Base-by-base conservation (phyloP, 345 rosid genomes). In the Brassica juncea region DNA sequence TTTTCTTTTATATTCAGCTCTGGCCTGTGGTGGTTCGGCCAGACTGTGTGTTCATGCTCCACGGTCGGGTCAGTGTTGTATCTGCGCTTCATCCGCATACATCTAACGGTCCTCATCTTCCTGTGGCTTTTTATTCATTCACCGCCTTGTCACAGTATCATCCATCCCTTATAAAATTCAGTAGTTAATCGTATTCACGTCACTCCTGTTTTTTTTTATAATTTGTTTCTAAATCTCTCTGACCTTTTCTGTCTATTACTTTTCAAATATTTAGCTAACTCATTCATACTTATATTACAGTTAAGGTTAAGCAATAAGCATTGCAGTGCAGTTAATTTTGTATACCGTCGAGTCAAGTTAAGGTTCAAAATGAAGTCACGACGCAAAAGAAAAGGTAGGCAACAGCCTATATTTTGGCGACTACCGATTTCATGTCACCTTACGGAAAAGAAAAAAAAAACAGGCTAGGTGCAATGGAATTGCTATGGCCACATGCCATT, bases 381-480 rank as follows among this genome's bases (percentile, higher is more conserved):
- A 42, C 2, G n/a, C 4, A 23, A 23, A 9, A 23, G 21, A 57
- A 39, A 9, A n/a, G 19, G 23, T 3, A 21, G 4, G 12, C 14
- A 62, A 63, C 19, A 62, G 64, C 8, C 55, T 10, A n/a, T 27
- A 35, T 4, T 54, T 61, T 49, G 66, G 66, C 71, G 71, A 77
- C 37, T 67, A 15, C 60, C 64, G 19, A 47, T 32, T 31, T 44
- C 42, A 60, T 58, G 78, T 47, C 72, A 42, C 60, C 9, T 39
- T 31, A 23, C 15, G 16, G 19, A 10, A 35, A 16, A 66, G 6
- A 8, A 11, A 9, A 42, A 39, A 65, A 59, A 9, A 58, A 34
- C 6, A 11, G 82, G 34, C 78, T 44, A 79, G 65, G 70, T 73
- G 82, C 78, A 58, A 79, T 67, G 57, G 34, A 72, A 59, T 60